These are phyloP conservation scores for Termitomyces sp. DNA, from an alignment of 768 basidiomycete species.

Conservation along the genomic window DNA sequence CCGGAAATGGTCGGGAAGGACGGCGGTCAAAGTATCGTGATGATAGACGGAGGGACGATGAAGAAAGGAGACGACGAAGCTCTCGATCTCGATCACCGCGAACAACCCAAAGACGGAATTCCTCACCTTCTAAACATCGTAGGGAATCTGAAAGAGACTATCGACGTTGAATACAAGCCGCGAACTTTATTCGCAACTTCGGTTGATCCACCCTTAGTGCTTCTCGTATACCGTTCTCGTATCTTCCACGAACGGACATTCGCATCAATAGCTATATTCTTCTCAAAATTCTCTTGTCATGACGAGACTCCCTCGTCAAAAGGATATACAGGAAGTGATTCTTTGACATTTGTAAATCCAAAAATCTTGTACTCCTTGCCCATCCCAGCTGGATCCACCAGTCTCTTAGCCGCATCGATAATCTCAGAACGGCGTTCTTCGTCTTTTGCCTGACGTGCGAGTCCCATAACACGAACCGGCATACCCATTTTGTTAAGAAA, in stretches of 20 bases:
- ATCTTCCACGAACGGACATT: background rate
- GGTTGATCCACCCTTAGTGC: background rate
- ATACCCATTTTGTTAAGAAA: conserved; percentile 85
- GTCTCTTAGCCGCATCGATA: conserved; percentile 54
- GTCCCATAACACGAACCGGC: conserved; percentile 54
- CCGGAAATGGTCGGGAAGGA: conserved; percentile 20
- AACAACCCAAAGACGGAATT: conserved; percentile 3
- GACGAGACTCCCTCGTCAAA: conserved; percentile 23
- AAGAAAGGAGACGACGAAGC: conserved; percentile 16
- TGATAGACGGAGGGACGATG: conserved; percentile 2
- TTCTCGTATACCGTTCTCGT: too few relatives aligned
- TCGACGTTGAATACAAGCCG: background rate
- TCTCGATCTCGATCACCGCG: conserved; percentile 37
- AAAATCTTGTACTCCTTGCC: conserved; percentile 84
- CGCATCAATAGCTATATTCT: background rate
- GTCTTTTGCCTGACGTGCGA: conserved; percentile 48
- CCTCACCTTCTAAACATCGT: conserved; percentile 1
- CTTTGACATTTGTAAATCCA: conserved; percentile 40
- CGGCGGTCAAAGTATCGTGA: conserved; percentile 7
- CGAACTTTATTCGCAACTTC: background rate
- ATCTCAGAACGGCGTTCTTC: conserved; percentile 54
- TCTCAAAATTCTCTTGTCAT: background rate
- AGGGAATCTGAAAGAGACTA: conserved; percentile 3
- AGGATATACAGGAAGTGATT: conserved; percentile 26
- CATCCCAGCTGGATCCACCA: conserved; percentile 85